Evolutionary conservation across 192 early-diverging fungal genomes (phyloP).

Genomic region (Anaeromyces robustus): DNA sequence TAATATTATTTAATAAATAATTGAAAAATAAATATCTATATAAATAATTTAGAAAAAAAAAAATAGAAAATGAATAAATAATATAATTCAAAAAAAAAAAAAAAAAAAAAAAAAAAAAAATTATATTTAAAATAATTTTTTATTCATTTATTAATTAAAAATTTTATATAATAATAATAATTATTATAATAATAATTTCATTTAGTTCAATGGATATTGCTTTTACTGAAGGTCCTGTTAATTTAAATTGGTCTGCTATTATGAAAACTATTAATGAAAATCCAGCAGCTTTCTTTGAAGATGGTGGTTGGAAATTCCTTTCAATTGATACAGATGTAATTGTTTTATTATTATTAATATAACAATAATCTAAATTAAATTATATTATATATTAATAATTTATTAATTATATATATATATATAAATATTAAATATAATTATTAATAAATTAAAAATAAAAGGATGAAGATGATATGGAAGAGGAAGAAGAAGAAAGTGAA

Average conservation of each 20-base stretch:
- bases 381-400: too few relatives aligned
- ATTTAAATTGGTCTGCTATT: constrained; percentile 87
- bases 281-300: constrained; percentile 74
- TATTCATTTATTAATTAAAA: too few relatives aligned
- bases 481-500: constrained; percentile 19
- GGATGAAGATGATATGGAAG: constrained; percentile 4
- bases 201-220: constrained; percentile 71
- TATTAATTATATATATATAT: too few relatives aligned
- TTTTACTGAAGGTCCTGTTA: constrained; percentile 85
- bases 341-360: background rate
- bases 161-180: too few relatives aligned
- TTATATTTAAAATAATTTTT: too few relatives aligned
- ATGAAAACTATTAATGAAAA: constrained; percentile 96
- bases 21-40: too few relatives aligned
- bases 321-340: constrained; percentile 40
- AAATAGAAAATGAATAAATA: too few relatives aligned
- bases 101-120: too few relatives aligned
- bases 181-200: background rate
- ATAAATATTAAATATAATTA: too few relatives aligned
- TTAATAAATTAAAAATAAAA: background rate
- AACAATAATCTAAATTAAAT: too few relatives aligned
- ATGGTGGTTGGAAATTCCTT: constrained; percentile 90
- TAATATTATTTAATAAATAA: constrained; percentile 5
- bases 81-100: too few relatives aligned
- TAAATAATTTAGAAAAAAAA: too few relatives aligned